Evolutionary conservation across 306 rosid species (phyloP), one percentile per base, ranked within the genome.

Genomic region (Cucumis melo): DNA sequence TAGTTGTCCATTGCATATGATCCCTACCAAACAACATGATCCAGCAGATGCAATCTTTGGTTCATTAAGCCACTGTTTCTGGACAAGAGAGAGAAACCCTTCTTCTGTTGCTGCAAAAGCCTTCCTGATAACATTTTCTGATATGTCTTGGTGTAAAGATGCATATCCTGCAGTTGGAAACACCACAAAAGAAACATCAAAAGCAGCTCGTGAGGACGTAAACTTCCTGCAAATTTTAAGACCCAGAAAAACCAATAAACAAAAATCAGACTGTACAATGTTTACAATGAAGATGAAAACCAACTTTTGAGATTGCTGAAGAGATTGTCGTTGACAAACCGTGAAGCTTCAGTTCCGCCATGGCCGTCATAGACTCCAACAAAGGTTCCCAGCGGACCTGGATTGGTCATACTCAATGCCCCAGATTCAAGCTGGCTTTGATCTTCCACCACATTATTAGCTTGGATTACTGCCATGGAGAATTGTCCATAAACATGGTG

Each of bases 381-480:
- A 15, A 89, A 89, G 54, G 92, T 89, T 72, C 98, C 98, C 39
- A 71, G 86, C 67, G 92, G 89, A 74, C 89, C 94, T 7, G 83
- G 73, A 53, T 66, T 56, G 5, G 80, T 83, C 38, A 81, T 81
- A 80, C 89, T 85, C 85, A 92, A 76, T 4, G 85, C 89, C 78
- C 98, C 98, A 61, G 98, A 87, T 83, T 89, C 95, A 17, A 92
- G 81, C 71, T 85, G 96, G 84, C 94, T 86, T 50, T 84, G 85
- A 87, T 92, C 98, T 80, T 92, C 98, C 74, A 92, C 54, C 38
- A 81, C 78, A 65, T 83, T 78, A 83, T 92, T 92, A 50, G 98
- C 96, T 76, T 92, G 98, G 68, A 91, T 79, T 3, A 87, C 94
- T 74, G 98, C 96, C 98, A 92, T 91, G 79, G 98, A 92, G 73